A percentile compares a stretch with the other conserved stretches of the same genome.
Conservation (phyloP, 768 basidiomycete genomes). For the Tubosaeta brunneosetosa region DNA sequence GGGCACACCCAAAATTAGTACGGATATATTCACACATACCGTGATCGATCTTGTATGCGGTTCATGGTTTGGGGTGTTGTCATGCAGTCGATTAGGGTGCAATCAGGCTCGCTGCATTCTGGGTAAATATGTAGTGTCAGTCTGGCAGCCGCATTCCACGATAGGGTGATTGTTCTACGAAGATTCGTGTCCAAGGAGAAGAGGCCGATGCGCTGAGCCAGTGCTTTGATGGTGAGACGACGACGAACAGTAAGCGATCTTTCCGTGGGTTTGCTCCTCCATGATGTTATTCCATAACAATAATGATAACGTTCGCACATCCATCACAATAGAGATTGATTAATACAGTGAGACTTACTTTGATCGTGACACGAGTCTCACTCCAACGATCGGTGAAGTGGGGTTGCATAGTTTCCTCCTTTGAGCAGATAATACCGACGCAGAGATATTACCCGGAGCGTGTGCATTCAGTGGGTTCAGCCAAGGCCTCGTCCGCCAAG, state of each 20-base stretch:
- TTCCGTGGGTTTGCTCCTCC: neutral
- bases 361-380: neutral
- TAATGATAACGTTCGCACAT: neutral
- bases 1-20: no score
- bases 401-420: neutral
- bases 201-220: no score
- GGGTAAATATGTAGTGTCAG: no score
- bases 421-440: neutral
- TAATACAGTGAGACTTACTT: neutral
- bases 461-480: conserved; percentile 8
- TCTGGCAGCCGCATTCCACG: no score
- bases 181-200: no score
- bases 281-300: neutral
- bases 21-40: no score
- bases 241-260: neutral
- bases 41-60: no score
- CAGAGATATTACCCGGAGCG: conserved; percentile 1
- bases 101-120: no score
- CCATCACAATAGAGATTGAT: neutral
- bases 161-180: no score
- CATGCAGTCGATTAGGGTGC: no score
- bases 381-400: neutral
- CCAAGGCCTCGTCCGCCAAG: conserved; percentile 21
- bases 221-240: no score
- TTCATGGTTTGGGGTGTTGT: no score